Percentiles rank a stretch among this genome's conserved stretches.
phyloP scores from a whole-genome alignment of 371 early-diverging fungal species.

The Vavraia culicis region DNA sequence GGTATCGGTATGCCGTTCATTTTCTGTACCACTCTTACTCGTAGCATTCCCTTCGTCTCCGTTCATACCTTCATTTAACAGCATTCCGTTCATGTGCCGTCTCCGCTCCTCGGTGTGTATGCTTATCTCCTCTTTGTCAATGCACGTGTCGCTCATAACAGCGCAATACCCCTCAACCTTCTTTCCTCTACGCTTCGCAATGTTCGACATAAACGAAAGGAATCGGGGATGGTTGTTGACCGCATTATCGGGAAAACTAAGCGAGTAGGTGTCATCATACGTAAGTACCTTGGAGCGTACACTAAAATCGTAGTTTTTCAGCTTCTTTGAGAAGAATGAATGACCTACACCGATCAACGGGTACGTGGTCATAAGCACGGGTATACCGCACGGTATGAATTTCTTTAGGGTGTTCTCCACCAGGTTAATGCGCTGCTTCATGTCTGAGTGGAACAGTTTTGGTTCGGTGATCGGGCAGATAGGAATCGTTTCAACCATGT shows the following conservation, averaged over 20 bases:
- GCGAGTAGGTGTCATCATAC: conserved; percentile 22
- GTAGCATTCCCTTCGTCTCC: too few species aligned
- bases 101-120: too few species aligned
- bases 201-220: conserved; percentile 31
- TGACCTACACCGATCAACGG: conserved; percentile 13
- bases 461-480: conserved; percentile 14
- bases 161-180: conserved; percentile 13
- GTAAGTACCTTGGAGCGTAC: background rate
- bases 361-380: conserved; percentile 10
- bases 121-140: background rate
- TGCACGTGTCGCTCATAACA: conserved; percentile 11
- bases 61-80: too few species aligned
- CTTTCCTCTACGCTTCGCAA: conserved; percentile 25
- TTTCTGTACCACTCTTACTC: too few species aligned
- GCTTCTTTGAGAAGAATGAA: conserved; percentile 9
- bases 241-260: conserved; percentile 36
- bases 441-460: conserved; percentile 10
- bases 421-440: conserved; percentile 9
- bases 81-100: too few species aligned
- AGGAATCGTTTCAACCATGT: conserved; percentile 38
- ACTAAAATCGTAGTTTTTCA: background rate
- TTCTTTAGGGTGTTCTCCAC: background rate
- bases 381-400: conserved; percentile 1
- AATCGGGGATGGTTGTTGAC: conserved; percentile 32
- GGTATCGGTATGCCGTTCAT: conserved; percentile 45